A percentile compares a stretch with the other conserved stretches of the same genome.
These are phyloP conservation scores for Rhamnella rubrinervis DNA, from an alignment of 331 rosid genomes.

Conservation along the genomic window DNA sequence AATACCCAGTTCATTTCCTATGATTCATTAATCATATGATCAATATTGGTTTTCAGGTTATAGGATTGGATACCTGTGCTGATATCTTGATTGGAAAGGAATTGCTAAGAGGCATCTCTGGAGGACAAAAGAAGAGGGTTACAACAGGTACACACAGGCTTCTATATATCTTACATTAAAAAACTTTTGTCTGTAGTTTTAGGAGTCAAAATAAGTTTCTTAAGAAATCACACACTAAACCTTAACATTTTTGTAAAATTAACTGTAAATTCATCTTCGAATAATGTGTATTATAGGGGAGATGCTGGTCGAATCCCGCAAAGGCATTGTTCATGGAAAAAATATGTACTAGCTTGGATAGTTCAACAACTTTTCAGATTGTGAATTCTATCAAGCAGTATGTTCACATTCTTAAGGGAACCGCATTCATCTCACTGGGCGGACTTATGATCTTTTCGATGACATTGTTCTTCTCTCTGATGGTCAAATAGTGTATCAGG, in stretches of 20 bases:
- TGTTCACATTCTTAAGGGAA: constrained; percentile 60
- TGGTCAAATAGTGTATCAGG: constrained; percentile 64
- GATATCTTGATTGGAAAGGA: constrained; percentile 65
- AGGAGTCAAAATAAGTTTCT: too few species aligned
- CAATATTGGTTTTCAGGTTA: constrained; percentile 3
- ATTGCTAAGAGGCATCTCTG: constrained; percentile 63
- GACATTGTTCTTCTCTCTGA: constrained; percentile 65
- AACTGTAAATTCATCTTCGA: too few species aligned
- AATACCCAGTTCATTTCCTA: background rate
- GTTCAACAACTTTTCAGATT: constrained; percentile 70
- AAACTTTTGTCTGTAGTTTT: too few species aligned
- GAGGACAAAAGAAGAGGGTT: constrained; percentile 74
- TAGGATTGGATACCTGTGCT: constrained; percentile 63
- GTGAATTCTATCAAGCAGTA: constrained; percentile 62
- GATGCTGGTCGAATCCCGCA: constrained; percentile 68
- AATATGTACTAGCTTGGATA: constrained; percentile 76
- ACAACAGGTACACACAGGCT: constrained; percentile 44
- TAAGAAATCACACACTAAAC: too few species aligned
- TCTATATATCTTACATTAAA: too few species aligned
- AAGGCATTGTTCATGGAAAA: constrained; percentile 69
- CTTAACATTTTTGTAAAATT: too few species aligned
- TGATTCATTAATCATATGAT: background rate
- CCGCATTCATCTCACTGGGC: constrained; percentile 57
- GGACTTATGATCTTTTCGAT: constrained; percentile 68
- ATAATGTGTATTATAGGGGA: constrained; percentile 40